phyloP scores from a whole-genome alignment of 1,284 basidiomycete species.

The Rugosomyces carneus region DNA sequence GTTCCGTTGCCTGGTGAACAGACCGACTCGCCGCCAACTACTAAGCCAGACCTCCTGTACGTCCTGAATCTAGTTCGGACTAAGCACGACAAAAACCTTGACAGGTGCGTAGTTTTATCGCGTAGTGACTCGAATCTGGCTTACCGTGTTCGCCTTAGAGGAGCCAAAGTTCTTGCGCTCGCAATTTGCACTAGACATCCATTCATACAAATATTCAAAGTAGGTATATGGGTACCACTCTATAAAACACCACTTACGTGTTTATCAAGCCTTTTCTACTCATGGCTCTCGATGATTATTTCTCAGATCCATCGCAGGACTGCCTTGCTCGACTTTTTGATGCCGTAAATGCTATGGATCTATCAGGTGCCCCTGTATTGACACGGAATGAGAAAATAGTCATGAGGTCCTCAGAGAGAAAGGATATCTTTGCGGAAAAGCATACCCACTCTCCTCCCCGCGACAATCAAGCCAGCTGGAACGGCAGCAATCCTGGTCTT shows the following conservation, averaged over 20 bases:
- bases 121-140: not conserved
- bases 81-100: slow-evolving; percentile 84
- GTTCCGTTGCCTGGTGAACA: slow-evolving; percentile 35
- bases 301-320: slow-evolving; percentile 80
- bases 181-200: slow-evolving; percentile 94
- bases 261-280: slow-evolving; percentile 75
- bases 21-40: slow-evolving; percentile 27
- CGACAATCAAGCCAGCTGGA: slow-evolving; percentile 18
- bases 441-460: slow-evolving; percentile 38
- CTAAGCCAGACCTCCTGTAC: slow-evolving; percentile 69
- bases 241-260: not conserved
- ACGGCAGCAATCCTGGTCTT: slow-evolving; percentile 19
- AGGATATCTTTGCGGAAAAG: slow-evolving; percentile 88
- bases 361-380: slow-evolving; percentile 73
- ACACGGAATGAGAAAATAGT: slow-evolving; percentile 82
- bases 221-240: slow-evolving; percentile 24
- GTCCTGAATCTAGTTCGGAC: slow-evolving; percentile 95
- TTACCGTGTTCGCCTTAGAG: slow-evolving; percentile 42
- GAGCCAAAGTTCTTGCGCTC: slow-evolving; percentile 92
- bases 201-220: slow-evolving; percentile 98
- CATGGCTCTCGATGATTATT: slow-evolving; percentile 95
- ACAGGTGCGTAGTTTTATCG: slow-evolving; percentile 51
- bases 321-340: slow-evolving; percentile 87
- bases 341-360: slow-evolving; percentile 87
- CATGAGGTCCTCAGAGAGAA: slow-evolving; percentile 84